Evolutionary conservation across 352 stramenopile genomes (phyloP).

Genomic region (Globisporangium nagaii): DNA sequence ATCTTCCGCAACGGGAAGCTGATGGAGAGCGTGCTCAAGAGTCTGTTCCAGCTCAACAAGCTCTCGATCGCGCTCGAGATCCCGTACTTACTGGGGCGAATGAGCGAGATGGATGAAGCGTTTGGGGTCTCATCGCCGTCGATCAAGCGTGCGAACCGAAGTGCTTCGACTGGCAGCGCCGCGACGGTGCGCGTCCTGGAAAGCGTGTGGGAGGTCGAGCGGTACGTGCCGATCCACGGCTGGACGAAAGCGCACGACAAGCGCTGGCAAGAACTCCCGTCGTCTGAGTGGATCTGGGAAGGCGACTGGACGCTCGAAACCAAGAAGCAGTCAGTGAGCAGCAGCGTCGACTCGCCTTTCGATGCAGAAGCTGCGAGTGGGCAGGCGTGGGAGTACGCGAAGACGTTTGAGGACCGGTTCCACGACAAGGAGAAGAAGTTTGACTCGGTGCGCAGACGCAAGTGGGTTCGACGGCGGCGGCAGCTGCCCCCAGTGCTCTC

Average conservation of each 20-base stretch:
- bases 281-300: conserved; percentile 80
- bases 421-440: conserved; percentile 74
- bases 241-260: conserved; percentile 63
- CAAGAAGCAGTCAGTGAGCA: conserved; percentile 13
- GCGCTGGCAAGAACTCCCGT: conserved; percentile 51
- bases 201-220: conserved; percentile 65
- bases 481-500: conserved; percentile 52
- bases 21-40: conserved; percentile 45
- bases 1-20: conserved; percentile 36
- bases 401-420: conserved; percentile 62
- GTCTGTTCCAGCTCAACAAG: conserved; percentile 44
- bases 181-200: conserved; percentile 48
- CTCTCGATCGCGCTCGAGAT: conserved; percentile 51
- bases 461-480: conserved; percentile 55
- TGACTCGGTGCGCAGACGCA: conserved; percentile 59
- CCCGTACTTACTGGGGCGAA: conserved; percentile 31
- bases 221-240: conserved; percentile 66
- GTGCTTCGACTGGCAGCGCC: conserved; percentile 8
- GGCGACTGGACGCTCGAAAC: conserved; percentile 60
- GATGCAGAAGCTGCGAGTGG: conserved; percentile 11
- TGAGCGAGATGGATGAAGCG: conserved; percentile 40
- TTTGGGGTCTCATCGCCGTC: conserved; percentile 20
- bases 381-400: conserved; percentile 55
- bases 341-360: conserved; percentile 9
- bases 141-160: not conserved